Evolutionary conservation across 2,329 filamentous ascomycete species (phyloP).

Genomic region (Herpotrichia juniperi): DNA sequence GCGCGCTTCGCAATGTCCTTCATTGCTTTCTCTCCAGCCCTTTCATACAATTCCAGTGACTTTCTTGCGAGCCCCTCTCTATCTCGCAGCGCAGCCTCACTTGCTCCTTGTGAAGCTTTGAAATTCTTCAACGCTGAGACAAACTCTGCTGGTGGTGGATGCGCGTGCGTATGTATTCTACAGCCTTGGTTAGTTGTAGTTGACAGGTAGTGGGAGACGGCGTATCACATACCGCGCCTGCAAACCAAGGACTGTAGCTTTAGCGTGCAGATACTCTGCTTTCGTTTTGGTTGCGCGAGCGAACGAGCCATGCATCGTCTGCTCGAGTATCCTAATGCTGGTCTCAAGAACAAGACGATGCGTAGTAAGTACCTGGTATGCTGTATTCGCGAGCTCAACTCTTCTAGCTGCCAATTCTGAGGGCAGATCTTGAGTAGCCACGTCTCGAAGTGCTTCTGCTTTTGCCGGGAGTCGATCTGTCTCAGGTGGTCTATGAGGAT

Average conservation of each 20-base stretch:
- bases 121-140: slow-evolving; percentile 39
- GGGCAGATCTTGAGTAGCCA: slow-evolving; percentile 24
- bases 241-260: slow-evolving; percentile 49
- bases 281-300: slow-evolving; percentile 49
- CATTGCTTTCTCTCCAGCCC: slow-evolving; percentile 43
- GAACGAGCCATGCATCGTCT: slow-evolving; percentile 53
- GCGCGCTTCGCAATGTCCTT: slow-evolving; percentile 49
- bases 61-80: slow-evolving; percentile 39
- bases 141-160: slow-evolving; percentile 35
- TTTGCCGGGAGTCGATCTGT: slow-evolving; percentile 15
- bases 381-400: slow-evolving; percentile 40
- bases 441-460: slow-evolving; percentile 15
- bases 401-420: slow-evolving; percentile 33
- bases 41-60: slow-evolving; percentile 44
- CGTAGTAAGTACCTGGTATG: slow-evolving; percentile 38
- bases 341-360: slow-evolving; percentile 46
- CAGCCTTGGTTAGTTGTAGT: background rate
- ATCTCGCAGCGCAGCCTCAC: slow-evolving; percentile 35
- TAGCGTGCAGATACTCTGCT: slow-evolving; percentile 50
- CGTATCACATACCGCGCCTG: slow-evolving; percentile 38
- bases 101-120: slow-evolving; percentile 33
- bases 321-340: slow-evolving; percentile 53
- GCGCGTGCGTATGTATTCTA: slow-evolving; percentile 31
- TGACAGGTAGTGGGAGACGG: background rate
- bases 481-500: slow-evolving; percentile 21